Evolutionary conservation across 2,329 filamentous ascomycete genomes (phyloP).

Genomic region (Xylaria polymorpha): DNA sequence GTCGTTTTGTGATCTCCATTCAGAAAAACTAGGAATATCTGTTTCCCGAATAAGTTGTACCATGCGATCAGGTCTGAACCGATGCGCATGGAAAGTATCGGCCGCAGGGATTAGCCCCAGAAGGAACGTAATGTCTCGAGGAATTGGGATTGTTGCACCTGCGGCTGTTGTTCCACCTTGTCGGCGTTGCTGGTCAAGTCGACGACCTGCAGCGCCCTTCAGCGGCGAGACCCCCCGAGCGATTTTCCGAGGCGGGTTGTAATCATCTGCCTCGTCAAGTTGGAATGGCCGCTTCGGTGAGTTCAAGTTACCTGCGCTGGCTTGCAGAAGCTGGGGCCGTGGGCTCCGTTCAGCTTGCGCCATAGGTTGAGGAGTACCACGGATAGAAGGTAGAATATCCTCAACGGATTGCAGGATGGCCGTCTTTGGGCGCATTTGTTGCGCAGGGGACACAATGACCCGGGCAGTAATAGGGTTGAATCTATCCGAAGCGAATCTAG

Average conservation of each 20-base stretch:
- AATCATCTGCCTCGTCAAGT: slow-evolving; percentile 77
- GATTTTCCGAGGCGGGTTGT: slow-evolving; percentile 84
- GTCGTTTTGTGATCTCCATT: slow-evolving; percentile 61
- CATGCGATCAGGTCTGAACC: slow-evolving; percentile 77
- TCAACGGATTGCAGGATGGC: slow-evolving; percentile 66
- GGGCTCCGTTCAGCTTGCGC: slow-evolving; percentile 55
- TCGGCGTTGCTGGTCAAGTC: slow-evolving; percentile 80
- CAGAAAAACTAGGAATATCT: slow-evolving; percentile 70
- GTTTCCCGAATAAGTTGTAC: slow-evolving; percentile 78
- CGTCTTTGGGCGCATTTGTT: slow-evolving; percentile 76
- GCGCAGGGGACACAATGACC: slow-evolving; percentile 82
- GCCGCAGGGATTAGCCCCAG: slow-evolving; percentile 80
- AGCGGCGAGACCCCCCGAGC: slow-evolving; percentile 90
- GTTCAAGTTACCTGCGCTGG: slow-evolving; percentile 52
- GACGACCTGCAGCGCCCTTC: slow-evolving; percentile 88
- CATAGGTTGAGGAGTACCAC: slow-evolving; percentile 58
- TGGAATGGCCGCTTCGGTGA: slow-evolving; percentile 73
- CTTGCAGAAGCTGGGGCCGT: slow-evolving; percentile 59
- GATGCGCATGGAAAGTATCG: slow-evolving; percentile 75
- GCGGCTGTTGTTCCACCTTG: slow-evolving; percentile 54
- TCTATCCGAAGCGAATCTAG: slow-evolving; percentile 76
- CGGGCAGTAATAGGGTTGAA: slow-evolving; percentile 88
- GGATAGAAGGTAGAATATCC: slow-evolving; percentile 56
- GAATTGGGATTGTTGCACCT: slow-evolving; percentile 71
- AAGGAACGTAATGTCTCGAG: slow-evolving; percentile 73